A percentile compares a stretch with the other conserved stretches of the same genome.
Conservation (phyloP, 2,329 filamentous ascomycete species). For the Truncatella angustata region DNA sequence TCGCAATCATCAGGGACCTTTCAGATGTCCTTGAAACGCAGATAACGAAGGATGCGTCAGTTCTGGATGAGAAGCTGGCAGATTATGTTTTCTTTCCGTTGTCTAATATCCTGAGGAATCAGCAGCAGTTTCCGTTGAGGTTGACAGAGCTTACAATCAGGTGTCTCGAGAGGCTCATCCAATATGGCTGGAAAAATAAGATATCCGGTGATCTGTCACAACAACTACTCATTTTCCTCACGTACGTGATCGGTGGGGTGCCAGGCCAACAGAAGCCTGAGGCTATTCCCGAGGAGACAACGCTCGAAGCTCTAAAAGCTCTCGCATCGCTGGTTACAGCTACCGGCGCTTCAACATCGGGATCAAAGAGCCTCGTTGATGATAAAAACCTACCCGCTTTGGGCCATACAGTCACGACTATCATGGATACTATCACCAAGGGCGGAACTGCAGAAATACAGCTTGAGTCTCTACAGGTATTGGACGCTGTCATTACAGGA, state of each 20-base stretch:
- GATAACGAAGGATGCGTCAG: slow-evolving; percentile 39
- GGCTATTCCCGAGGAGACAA: slow-evolving; percentile 68
- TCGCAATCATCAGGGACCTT: slow-evolving; percentile 44
- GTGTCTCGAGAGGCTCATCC: slow-evolving; percentile 71
- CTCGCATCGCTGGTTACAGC: slow-evolving; percentile 64
- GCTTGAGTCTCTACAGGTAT: slow-evolving; percentile 62
- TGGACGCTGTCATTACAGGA: slow-evolving; percentile 60
- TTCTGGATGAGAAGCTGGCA: slow-evolving; percentile 77
- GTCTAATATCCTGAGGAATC: slow-evolving; percentile 78
- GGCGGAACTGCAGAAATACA: slow-evolving; percentile 68
- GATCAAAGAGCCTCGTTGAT: slow-evolving; percentile 49
- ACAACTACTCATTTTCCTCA: slow-evolving; percentile 82
- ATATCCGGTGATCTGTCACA: slow-evolving; percentile 72
- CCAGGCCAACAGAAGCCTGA: slow-evolving; percentile 52
- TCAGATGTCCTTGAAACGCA: slow-evolving; percentile 45
- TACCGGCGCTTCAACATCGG: slow-evolving; percentile 48
- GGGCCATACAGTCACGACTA: slow-evolving; percentile 77
- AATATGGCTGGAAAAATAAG: slow-evolving; percentile 73
- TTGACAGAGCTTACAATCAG: slow-evolving; percentile 74
- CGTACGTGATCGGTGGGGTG: slow-evolving; percentile 74
- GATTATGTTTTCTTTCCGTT: slow-evolving; percentile 96
- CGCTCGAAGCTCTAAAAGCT: slow-evolving; percentile 67
- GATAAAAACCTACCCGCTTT: slow-evolving; percentile 70
- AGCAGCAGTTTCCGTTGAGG: slow-evolving; percentile 67
- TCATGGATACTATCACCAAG: slow-evolving; percentile 71